A percentile compares a stretch with the other conserved stretches of the same genome.
Evolutionary conservation across 139 green algal genomes (phyloP).

Genomic region (Microglena sp.): DNA sequence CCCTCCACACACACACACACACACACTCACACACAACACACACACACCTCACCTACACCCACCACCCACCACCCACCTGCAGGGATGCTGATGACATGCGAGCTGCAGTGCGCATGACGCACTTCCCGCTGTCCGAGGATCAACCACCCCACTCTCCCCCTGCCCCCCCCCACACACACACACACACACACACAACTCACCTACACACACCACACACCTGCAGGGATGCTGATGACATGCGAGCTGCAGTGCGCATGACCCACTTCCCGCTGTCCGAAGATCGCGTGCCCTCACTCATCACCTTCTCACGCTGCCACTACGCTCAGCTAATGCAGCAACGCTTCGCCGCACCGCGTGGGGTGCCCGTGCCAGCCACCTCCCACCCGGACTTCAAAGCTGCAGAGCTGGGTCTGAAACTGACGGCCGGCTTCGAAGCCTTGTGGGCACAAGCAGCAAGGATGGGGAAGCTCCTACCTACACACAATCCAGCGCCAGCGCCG

Average conservation of each 20-base stretch:
- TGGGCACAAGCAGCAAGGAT: neutral
- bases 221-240: constrained; percentile 37
- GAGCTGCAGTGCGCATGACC: constrained; percentile 31
- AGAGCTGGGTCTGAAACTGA: constrained; percentile 59
- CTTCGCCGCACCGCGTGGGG: constrained; percentile 35
- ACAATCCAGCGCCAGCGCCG: no score
- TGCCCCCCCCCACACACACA: no score
- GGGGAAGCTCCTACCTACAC: no score
- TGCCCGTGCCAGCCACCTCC: constrained; percentile 25
- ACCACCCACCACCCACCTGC: neutral
- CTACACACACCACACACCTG: no score
- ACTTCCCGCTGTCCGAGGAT: constrained; percentile 38
- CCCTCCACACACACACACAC: no score
- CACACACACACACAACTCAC: no score
- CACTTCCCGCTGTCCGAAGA: constrained; percentile 50
- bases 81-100: constrained; percentile 38
- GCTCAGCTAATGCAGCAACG: constrained; percentile 52
- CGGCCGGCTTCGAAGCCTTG: constrained; percentile 62
- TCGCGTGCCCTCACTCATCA: no score
- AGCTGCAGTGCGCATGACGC: constrained; percentile 28
- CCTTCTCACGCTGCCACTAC: constrained; percentile 23
- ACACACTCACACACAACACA: neutral
- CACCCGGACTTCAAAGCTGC: constrained; percentile 21
- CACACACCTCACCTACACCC: neutral
- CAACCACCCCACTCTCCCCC: no score